Evolutionary conservation across 1,284 basidiomycete genomes (phyloP), one percentile per base, ranked within the genome.

Genomic region (Heterobasidion occidentale): DNA sequence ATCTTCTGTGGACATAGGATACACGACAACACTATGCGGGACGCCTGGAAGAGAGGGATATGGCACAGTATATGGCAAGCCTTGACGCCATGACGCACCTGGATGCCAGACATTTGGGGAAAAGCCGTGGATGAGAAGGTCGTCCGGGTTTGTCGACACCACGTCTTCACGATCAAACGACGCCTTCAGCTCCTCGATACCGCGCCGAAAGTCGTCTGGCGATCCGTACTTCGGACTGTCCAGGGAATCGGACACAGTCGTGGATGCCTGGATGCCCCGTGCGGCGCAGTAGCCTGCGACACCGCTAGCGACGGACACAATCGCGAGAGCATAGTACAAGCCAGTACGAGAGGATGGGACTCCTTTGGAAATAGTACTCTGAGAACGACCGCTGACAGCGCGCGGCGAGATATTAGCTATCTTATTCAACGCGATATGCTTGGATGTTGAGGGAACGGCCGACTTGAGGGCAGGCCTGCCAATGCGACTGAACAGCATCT

Each of bases 21-120:
- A 67, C 46, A 86, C 83, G 42, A 88, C 74, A 34, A 86, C 83
- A 2, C 81, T 78, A 62, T 87, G 85, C 0, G 84, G 77, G 17
- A 50, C 9, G 8, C 58, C 51, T 56, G n/a, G 33, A 33, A 33
- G 19, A 9, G 9, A 17, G 17, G 6, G 9, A 36, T 8, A 27
- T 19, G 9, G 38, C 9, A 27, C 36, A 14, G 49, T 27, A 9
- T n/a, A 27, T 9, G 17, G 36, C 17, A 38, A 27, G 19, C 19
- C 3, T 34, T n/a, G 20, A 51, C 36, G 19, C 15, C 15, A 46
- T 20, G 19, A 62, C 65, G n/a, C 57, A 80, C 83, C 76, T 54
- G 75, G 74, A 63, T 79, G 80, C 59, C 82, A 71, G 19, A 77
- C 72, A 57, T 78, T 75, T 36, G 70, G 63, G 4, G 81, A 82